Evolutionary conservation across 1,284 basidiomycete species (phyloP), one percentile per base, ranked within the genome.

Genomic region (Phellopilus nigrolimitatus): DNA sequence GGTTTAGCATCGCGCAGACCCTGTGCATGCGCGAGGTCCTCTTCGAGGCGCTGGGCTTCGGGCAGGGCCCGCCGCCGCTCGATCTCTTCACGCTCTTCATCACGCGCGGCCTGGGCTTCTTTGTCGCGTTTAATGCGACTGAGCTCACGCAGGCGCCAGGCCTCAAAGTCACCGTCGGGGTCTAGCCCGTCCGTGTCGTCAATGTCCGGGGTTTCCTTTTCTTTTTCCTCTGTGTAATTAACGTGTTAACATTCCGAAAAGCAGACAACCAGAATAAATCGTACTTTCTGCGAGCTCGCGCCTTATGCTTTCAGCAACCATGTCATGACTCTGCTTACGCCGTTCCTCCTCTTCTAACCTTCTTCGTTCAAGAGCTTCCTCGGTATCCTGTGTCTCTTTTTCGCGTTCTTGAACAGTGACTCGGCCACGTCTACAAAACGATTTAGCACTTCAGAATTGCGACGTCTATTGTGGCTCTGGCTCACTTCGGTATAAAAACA

Each of bases 131-230:
- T 89, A 54, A 99, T 88, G 47, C 97, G 82, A 17, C 78, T 83
- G 3, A 99, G 79, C 66, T 99, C 97, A 52, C 97, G 82, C 40
- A 95, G 68, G 47, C 94, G 81, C 97, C 97, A 99, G 1, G 88
- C 91, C 62, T 95, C 91, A 60, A 99, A 99, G 68, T 99, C 97
- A 44, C 69, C 86, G 21, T 81, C 79, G 1, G 94, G 91, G 62
- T 99, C 95, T 42, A 95, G 65, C 1, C 90, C 95, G 63, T 99
- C 97, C 1, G 91, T 90, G 66, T 99, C 97, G 69, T 98, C 95
- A 0, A 99, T 78, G 55, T 97, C 94, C 1, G 88, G 87, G 25
- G 88, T 72, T 12, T 85, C 66, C 15, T 88, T 87, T 51, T 89
- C 84, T 58, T 90, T 88, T 68, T 95, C 88, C 77, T 91, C 91